A percentile compares a stretch with the other conserved stretches of the same genome.
These are phyloP conservation scores for Alectoria sarmentosa DNA, from an alignment of 495 filamentous ascomycete species.

Conservation along the genomic window DNA sequence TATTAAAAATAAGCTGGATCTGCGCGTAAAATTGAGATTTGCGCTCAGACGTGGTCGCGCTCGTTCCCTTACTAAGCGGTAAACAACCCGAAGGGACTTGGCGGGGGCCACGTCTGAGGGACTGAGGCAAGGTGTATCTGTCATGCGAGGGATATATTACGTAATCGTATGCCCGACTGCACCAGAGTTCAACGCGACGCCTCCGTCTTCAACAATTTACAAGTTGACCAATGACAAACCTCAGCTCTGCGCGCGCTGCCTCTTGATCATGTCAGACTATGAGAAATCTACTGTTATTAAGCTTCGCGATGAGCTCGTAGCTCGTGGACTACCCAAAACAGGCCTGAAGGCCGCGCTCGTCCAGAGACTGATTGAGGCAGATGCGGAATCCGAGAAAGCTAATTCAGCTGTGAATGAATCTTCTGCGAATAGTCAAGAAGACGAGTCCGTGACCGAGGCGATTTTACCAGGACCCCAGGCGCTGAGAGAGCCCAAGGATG, in stretches of 20 bases:
- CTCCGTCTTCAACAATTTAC: neutral
- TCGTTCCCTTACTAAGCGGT: too few relatives aligned
- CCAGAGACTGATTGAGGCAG: constrained; percentile 41
- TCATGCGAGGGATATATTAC: too few relatives aligned
- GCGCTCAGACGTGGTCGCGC: too few relatives aligned
- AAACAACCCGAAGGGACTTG: too few relatives aligned
- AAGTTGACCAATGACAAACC: neutral
- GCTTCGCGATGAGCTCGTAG: constrained; percentile 47
- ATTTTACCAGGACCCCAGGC: constrained; percentile 13
- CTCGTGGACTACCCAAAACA: constrained; percentile 44
- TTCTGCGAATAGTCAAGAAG: constrained; percentile 6
- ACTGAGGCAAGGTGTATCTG: too few relatives aligned
- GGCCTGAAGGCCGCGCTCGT: constrained; percentile 37
- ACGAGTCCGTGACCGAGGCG: constrained; percentile 20
- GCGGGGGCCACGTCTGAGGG: too few relatives aligned
- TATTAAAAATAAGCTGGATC: too few relatives aligned
- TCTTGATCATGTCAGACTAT: constrained; percentile 42
- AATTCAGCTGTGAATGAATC: constrained; percentile 6
- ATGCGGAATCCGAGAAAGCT: constrained; percentile 29
- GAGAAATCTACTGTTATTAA: constrained; percentile 48
- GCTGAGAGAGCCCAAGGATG: constrained; percentile 16
- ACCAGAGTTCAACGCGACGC: neutral
- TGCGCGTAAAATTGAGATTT: too few relatives aligned
- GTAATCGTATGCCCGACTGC: neutral
- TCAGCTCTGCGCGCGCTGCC: neutral